These are phyloP conservation scores for Mycosphaerella sp. DNA, from an alignment of 2,329 filamentous ascomycete genomes.

Conservation along the genomic window DNA sequence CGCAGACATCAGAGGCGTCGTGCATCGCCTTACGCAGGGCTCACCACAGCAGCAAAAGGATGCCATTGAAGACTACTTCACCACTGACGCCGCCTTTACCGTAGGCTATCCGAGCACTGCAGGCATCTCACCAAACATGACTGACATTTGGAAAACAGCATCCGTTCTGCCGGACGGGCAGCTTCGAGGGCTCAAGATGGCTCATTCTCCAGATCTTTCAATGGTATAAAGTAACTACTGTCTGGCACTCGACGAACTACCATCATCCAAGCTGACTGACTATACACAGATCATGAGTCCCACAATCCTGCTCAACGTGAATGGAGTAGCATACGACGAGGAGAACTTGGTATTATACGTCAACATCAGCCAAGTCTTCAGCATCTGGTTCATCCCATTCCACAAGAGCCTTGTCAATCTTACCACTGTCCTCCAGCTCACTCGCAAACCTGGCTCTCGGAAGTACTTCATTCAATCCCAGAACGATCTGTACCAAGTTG, in stretches of 20 bases:
- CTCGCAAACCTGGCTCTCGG: constrained; percentile 14
- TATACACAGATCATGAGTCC: constrained; percentile 61
- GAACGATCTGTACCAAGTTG: constrained; percentile 74
- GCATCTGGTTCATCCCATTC: constrained; percentile 70
- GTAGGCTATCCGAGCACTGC: neutral
- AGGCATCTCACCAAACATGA: neutral
- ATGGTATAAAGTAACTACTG: constrained; percentile 61
- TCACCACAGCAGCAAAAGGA: constrained; percentile 58
- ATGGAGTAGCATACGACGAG: constrained; percentile 65
- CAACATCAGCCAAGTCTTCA: constrained; percentile 66
- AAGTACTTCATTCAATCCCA: constrained; percentile 70
- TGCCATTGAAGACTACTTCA: constrained; percentile 67
- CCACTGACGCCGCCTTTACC: constrained; percentile 64
- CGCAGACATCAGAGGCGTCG: constrained; percentile 59
- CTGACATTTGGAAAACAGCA: constrained; percentile 41
- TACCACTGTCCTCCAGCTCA: constrained; percentile 32
- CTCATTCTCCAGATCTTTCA: constrained; percentile 59
- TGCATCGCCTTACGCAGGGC: constrained; percentile 63
- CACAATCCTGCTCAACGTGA: constrained; percentile 60
- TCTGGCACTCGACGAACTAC: neutral
- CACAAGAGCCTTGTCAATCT: constrained; percentile 51
- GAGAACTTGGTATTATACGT: constrained; percentile 64
- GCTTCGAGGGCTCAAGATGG: constrained; percentile 57
- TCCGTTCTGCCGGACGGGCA: constrained; percentile 65
- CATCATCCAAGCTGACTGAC: neutral